phyloP scores from a whole-genome alignment of 2,329 filamentous ascomycete species.

The Graphiopsis chlorocephala region DNA sequence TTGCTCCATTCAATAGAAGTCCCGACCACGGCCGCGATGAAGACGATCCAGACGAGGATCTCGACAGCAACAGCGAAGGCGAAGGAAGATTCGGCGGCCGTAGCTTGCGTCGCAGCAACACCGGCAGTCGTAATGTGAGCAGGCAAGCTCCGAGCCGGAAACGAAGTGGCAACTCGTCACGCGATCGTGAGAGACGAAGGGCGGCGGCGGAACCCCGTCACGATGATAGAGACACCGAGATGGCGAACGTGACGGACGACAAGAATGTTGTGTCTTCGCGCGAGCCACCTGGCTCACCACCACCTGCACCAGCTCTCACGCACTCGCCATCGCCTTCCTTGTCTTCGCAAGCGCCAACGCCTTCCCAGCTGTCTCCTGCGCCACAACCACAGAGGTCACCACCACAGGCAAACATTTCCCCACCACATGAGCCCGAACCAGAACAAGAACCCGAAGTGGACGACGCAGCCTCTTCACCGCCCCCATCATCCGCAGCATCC shows the following conservation, averaged over 20 bases:
- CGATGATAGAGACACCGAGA: constrained; percentile 8
- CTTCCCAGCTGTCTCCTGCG: neutral
- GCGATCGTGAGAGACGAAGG: neutral
- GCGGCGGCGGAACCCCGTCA: neutral
- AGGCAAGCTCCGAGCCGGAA: constrained; percentile 16
- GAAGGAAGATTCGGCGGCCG: constrained; percentile 9
- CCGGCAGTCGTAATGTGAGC: constrained; percentile 9
- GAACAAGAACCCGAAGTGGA: constrained; percentile 2
- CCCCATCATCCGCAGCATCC: constrained; percentile 9
- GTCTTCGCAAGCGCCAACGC: neutral
- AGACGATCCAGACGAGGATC: constrained; percentile 34
- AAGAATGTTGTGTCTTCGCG: constrained; percentile 11
- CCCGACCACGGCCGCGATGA: constrained; percentile 36
- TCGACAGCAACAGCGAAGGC: constrained; percentile 11
- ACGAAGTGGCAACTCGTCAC: constrained; percentile 5
- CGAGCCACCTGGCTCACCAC: neutral
- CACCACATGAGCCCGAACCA: neutral
- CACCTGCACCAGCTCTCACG: constrained; percentile 10
- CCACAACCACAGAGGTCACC: constrained; percentile 1
- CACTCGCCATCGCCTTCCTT: constrained; percentile 1
- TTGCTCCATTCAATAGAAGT: constrained; percentile 38
- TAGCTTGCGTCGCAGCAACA: constrained; percentile 11
- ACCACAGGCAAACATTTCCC: constrained; percentile 5
- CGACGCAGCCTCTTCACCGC: constrained; percentile 10
- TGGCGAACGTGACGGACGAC: constrained; percentile 4